phyloP scores from a whole-genome alignment of 495 filamentous ascomycete species.

The Penicillium bovifimosum region DNA sequence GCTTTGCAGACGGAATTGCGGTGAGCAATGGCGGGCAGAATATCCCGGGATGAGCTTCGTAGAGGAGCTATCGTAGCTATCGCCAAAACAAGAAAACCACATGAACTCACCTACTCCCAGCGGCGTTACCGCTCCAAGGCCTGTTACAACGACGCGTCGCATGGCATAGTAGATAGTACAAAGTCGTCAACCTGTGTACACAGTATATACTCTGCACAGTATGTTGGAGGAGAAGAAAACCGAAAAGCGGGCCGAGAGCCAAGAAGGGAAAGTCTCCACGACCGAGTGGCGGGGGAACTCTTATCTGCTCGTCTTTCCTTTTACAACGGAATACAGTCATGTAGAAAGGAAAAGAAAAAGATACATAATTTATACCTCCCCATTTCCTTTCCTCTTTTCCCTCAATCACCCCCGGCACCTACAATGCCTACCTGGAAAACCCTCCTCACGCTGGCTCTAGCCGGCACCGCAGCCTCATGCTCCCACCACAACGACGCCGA shows the following conservation, averaged over 20 bases:
- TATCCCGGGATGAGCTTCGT: neutral
- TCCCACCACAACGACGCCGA: slow-evolving; percentile 38
- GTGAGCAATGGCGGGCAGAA: neutral
- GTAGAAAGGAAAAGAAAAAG: neutral
- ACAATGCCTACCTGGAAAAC: slow-evolving; percentile 25
- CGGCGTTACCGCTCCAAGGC: slow-evolving; percentile 87
- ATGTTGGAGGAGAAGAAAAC: slow-evolving; percentile 1
- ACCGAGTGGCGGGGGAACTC: slow-evolving; percentile 18
- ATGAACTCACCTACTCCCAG: slow-evolving; percentile 65
- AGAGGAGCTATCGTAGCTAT: neutral
- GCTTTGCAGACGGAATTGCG: neutral
- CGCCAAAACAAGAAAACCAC: neutral
- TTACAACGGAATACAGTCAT: slow-evolving; percentile 7
- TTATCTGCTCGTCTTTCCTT: slow-evolving; percentile 26
- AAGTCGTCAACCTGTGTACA: neutral
- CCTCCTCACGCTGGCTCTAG: slow-evolving; percentile 34
- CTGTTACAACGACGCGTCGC: slow-evolving; percentile 94
- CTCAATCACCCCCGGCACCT: neutral
- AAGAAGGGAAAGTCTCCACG: slow-evolving; percentile 47
- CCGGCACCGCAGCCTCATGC: slow-evolving; percentile 31
- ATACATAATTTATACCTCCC: slow-evolving; percentile 9
- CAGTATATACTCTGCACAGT: too few species aligned
- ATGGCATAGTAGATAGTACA: slow-evolving; percentile 47
- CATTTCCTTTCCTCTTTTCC: slow-evolving; percentile 13
- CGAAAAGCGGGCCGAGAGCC: slow-evolving; percentile 14